Base-by-base conservation (phyloP, 768 basidiomycete species). In the Suillus cothurnatus region DNA sequence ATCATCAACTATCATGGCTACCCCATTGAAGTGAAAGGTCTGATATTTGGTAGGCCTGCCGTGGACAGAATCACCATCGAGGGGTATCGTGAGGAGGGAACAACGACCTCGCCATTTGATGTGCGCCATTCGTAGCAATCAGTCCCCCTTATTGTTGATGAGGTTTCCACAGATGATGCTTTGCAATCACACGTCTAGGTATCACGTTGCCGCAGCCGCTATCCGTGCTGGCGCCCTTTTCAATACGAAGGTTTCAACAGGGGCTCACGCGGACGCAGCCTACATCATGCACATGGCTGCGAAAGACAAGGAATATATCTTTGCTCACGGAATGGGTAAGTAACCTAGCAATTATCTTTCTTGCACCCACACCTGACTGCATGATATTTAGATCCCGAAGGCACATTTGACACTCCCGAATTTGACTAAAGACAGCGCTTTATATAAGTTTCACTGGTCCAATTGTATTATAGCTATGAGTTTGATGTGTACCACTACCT, bases 1-100 rank as follows among this genome's bases (percentile, higher is more conserved):
- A 85, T 93, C 72, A 85, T 94, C 79, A 94, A 94, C 78, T 95
- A 91, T 78, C 93, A 95, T 75, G 89, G 91, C 7, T 94, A 89
- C 71, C 87, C 91, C 0, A 84, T 88, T 61, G 89, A 93, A 73
- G 77, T 93, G 61, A 84, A 85, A 70, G 89, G 90, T 15, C 71
- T 91, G 67, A 71, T 93, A 45, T 87, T 84, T 45, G 89, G 87
- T 3, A 79, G 89, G 9, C 82, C 81, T 17, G 63, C 76, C 75
- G 34, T 73, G 80, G 81, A 82, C 5, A 76, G 88, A 59, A 77
- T 89, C n/a, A 74, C 80, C 0, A 85, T 91, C 41, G 81, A 80
- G 49, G 89, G 90, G 67, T 91, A 90, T 71, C 78, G 77, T 41
- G 91, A 91, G 73, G 90, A 91, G 76, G 89, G 91, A 17, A 91